Conservation (phyloP, 163 green algal genomes). For the Botryococcus braunii region DNA sequence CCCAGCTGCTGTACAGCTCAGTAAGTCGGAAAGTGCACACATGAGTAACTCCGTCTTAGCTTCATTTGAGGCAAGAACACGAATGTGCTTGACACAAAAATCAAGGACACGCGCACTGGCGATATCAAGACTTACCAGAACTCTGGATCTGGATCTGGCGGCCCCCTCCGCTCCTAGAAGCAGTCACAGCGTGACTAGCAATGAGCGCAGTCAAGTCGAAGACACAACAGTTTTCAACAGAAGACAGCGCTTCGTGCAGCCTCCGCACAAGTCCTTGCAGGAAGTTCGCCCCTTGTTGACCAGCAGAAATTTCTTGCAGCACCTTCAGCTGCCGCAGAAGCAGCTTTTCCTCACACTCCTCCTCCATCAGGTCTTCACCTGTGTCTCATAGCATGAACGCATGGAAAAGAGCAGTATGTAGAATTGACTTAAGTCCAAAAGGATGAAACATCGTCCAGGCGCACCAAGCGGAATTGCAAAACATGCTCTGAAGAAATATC, state of each 20-base stretch:
- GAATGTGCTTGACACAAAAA: background rate
- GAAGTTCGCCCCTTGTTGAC: background rate
- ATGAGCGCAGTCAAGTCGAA: background rate
- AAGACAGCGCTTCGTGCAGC: constrained; percentile 68
- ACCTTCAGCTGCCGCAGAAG: constrained; percentile 41
- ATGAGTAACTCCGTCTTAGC: background rate
- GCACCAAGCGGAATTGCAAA: too few species aligned
- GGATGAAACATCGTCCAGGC: too few species aligned
- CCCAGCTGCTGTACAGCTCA: too few species aligned
- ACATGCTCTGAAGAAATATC: too few species aligned
- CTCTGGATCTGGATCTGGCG: too few species aligned
- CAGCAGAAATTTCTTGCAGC: constrained; percentile 34
- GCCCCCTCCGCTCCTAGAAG: too few species aligned
- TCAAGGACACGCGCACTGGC: background rate
- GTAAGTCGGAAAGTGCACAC: too few species aligned
- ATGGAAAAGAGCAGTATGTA: too few species aligned
- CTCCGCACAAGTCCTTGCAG: constrained; percentile 59
- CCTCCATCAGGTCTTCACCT: too few species aligned
- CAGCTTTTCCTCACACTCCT: background rate
- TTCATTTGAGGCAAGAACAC: background rate
- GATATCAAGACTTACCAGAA: too few species aligned
- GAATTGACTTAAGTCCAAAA: too few species aligned
- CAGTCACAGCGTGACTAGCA: background rate
- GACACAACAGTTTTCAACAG: constrained; percentile 72
- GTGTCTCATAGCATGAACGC: too few species aligned